Conservation (phyloP, 148 eudicot genomes). For the Chenopodium berlandieri region DNA sequence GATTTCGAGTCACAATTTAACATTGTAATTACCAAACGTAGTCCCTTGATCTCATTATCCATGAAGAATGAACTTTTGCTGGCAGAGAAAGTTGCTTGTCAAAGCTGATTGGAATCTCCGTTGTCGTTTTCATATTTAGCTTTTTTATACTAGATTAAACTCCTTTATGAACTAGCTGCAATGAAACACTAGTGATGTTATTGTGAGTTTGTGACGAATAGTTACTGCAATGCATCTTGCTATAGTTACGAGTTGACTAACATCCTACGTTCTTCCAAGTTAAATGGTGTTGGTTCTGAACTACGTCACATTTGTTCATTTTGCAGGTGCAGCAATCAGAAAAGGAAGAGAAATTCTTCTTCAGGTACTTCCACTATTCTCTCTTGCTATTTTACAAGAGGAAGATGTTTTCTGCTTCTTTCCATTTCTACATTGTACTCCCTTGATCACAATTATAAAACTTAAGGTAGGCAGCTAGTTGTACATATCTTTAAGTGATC, state of each 20-base stretch:
- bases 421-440: background rate
- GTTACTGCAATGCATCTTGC: background rate
- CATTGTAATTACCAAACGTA: too few species aligned
- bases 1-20: too few species aligned
- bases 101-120: background rate
- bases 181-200: too few species aligned
- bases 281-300: background rate
- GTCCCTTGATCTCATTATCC: too few species aligned
- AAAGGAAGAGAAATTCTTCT: conserved; percentile 75
- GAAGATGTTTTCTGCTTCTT: background rate
- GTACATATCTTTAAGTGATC: background rate
- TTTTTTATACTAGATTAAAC: background rate
- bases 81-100: background rate
- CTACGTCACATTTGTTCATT: conserved; percentile 11
- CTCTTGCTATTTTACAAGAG: background rate
- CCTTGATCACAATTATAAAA: background rate
- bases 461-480: background rate
- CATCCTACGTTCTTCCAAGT: background rate
- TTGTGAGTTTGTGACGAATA: background rate
- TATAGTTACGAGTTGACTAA: background rate
- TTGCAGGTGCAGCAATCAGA: conserved; percentile 54
- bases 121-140: background rate
- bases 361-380: conserved; percentile 50
- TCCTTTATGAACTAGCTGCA: background rate
- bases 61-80: background rate